phyloP scores from a whole-genome alignment of 2,329 filamentous ascomycete species.

The Sporothrix schenckii region DNA sequence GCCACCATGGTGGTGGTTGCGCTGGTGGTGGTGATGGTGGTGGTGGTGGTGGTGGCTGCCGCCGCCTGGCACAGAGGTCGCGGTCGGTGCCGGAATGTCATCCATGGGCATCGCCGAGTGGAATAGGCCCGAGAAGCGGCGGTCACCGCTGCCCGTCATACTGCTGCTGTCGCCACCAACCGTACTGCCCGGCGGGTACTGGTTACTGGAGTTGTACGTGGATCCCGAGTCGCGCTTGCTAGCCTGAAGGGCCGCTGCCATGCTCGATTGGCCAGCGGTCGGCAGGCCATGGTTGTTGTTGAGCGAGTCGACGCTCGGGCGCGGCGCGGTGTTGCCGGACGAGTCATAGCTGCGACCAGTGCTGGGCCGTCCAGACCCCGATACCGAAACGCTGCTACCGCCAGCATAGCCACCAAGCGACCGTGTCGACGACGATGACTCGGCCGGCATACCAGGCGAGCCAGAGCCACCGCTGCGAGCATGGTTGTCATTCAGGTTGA shows the following conservation, averaged over 20 bases:
- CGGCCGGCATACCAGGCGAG: constrained; percentile 47
- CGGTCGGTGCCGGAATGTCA: constrained; percentile 40
- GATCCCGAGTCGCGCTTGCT: constrained; percentile 59
- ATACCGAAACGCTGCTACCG: background rate
- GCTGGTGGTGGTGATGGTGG: constrained; percentile 36
- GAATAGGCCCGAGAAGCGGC: constrained; percentile 76
- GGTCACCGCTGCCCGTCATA: constrained; percentile 9
- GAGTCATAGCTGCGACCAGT: constrained; percentile 65
- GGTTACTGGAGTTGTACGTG: constrained; percentile 55
- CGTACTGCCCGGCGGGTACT: constrained; percentile 47
- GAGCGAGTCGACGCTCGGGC: constrained; percentile 37
- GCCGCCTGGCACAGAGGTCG: constrained; percentile 39
- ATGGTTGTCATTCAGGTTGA: constrained; percentile 43
- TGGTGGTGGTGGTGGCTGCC: constrained; percentile 37
- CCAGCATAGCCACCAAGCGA: constrained; percentile 44
- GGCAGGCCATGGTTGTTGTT: constrained; percentile 45
- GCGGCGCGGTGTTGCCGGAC: constrained; percentile 37
- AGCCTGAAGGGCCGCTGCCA: constrained; percentile 40
- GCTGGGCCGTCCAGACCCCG: constrained; percentile 53
- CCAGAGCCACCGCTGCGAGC: constrained; percentile 51
- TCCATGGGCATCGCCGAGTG: constrained; percentile 86
- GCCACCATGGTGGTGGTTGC: constrained; percentile 34
- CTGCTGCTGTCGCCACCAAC: background rate
- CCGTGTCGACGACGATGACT: constrained; percentile 44
- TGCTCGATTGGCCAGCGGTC: constrained; percentile 50